Base-by-base conservation (phyloP, 2,329 filamentous ascomycete species). In the Monilinia polystroma region DNA sequence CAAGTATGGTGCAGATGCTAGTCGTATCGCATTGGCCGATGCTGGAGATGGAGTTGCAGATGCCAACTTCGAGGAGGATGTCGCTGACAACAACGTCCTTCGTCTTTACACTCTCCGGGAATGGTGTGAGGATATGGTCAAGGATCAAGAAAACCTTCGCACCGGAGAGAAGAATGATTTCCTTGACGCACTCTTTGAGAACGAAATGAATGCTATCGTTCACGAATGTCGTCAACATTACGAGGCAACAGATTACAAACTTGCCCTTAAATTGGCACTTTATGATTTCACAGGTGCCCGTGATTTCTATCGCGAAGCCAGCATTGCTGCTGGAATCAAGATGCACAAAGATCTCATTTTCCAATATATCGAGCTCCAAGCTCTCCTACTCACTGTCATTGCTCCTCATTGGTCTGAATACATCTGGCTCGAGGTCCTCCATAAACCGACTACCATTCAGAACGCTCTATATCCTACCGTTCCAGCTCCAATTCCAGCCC, bases 51-150 rank as follows among this genome's bases (percentile, higher is more conserved):
- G 91, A 70, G 93, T 97, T 69, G 90, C 92, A 70, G 95, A 99
- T 78, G 93, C 94, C 74, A 99, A 99, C 82, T 96, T 99, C 72
- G 95, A 97, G 75, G 95, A 99, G 81, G 87, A 90, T 66, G 93
- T 97, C 51, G 95, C 95, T 52, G 95, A 98, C 79, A 91, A 89
- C 77, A 93, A 89, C 76, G 96, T 97, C 74, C 83, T 98, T 70
- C 89, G 93, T 75, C 85, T 98, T 63, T 93, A 87, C 77, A 87
- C 83, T 75, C 83, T 96, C 64, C 88, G 92, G 76, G 91, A 96
- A 78, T 98, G 94, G 94, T 93, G 91, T 70, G 92, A 98, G 79
- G 92, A 97, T 75, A 85, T 91, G 75, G 80, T 90, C 66, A 86
- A 88, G 72, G 89, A 94, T 67, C 82, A 90, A 74, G 79, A 82